Evolutionary conservation across 768 basidiomycete species (phyloP), one percentile per base, ranked within the genome.

Genomic region (Amanita subjunquillea): DNA sequence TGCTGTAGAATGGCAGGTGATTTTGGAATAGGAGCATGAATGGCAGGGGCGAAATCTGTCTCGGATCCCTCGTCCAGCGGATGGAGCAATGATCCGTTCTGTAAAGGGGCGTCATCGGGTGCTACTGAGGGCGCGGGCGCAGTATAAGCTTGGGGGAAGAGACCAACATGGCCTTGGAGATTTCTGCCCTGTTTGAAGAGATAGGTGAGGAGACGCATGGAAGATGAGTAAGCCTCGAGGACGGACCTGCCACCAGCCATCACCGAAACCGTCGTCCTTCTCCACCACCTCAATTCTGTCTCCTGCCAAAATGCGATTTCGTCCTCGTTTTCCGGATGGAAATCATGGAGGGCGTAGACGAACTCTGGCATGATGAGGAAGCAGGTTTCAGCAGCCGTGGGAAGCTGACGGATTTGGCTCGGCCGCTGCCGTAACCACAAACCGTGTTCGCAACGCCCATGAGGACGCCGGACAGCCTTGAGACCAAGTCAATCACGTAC

Each of bases 111-210:
- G 3, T 62, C 60, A 25, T 50, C 50, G 25, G 56, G 58, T 2
- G 67, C 48, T 6, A 63, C 56, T 29, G 67, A 60, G 37, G 63
- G 76, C 2, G 69, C 73, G 3, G 79, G 69, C 0, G 87, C 75
- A 0, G 94, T 95, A 62, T 97, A 97, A 56, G 80, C 84, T 59
- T 86, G 77, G 2, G 96, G 96, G 61, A 99, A 98, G 9, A 99
- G 72, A 2, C 96, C 96, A n/a, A 78, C 69, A 64, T 83, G 83
- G 4, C 94, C 95, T 10, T 79, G 72, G 5, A 77, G 64, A 67
- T 93, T 96, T 34, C 86, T 83, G 13, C 94, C 93, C 90, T 34
- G 25, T 41, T 44, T 37, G 29, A 51, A 32, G 20, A 51, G 27
- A 44, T 37, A 34, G 38, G 25, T 51, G 17, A 51, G 40, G 34